Base-by-base conservation (phyloP, 768 basidiomycete genomes). In the Tephrocybe sp. region DNA sequence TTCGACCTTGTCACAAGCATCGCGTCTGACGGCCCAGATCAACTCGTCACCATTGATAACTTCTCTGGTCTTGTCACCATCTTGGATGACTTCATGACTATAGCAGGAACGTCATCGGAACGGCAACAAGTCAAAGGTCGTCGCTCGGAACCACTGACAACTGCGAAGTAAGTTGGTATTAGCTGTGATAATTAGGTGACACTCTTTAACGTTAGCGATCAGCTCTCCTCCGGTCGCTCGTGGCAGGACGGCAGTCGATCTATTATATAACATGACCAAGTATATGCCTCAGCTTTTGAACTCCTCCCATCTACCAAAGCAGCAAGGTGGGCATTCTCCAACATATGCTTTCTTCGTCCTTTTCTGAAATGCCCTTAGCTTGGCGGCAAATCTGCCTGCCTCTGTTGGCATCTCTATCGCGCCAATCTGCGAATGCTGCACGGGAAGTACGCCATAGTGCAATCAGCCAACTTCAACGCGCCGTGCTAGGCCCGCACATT, bases 381-480 rank as follows among this genome's bases (percentile, higher is more conserved):
- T 97, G 92, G 91, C 83, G 80, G 36, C 77, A 83, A 46, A 80
- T 85, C 56, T 85, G 83, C 63, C 71, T 96, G 12, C 92, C 92
- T 1, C 65, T 93, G 22, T 70, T 95, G 8, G 72, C 77, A 1
- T 82, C 86, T 8, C 77, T 97, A 34, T 81, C 83, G 3, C 83
- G 84, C 25, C 93, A 96, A 62, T 91, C 90, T 37, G 80, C 85
- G 27, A 95, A 90, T 60, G 83, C 86, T 16, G 80, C 84, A 13
- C 82, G 89, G n/a, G 87, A 92, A 61, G 80, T 98, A 46, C 84
- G 95, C 8, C 89, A 94, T 63, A 75, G 69, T 41, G 85, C 94
- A 8, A 83, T 95, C 49, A 75, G 77, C 31, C 84, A 90, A 59
- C 75, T 97, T 6, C 92, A 97, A 59, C 86, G 95, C 9, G 77